Conservation (phyloP, 2,329 filamentous ascomycete species). For the Capronia coronata region DNA sequence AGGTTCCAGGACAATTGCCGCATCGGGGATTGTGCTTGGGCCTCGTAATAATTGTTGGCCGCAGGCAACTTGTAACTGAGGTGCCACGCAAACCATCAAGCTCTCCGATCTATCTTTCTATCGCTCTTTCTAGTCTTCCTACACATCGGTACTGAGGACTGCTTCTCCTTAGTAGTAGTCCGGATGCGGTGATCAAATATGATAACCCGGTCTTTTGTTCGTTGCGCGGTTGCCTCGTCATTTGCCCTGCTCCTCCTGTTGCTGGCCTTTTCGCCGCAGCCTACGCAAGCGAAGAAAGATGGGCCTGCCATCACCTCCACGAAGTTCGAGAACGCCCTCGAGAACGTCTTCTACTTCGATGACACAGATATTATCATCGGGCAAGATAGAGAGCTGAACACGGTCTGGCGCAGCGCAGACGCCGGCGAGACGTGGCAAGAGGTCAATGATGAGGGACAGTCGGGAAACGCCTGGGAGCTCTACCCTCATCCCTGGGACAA, state of each 20-base stretch:
- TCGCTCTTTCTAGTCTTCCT: conserved; percentile 8
- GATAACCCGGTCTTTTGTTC: conserved; percentile 23
- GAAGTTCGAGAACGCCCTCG: conserved; percentile 60
- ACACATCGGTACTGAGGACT: neutral
- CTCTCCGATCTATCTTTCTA: conserved; percentile 9
- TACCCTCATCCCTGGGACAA: conserved; percentile 72
- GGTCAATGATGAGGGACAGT: conserved; percentile 55
- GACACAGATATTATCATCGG: conserved; percentile 77
- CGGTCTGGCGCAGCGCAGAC: conserved; percentile 71
- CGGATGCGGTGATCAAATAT: conserved; percentile 25
- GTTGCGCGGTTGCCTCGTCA: conserved; percentile 18
- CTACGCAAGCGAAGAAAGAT: conserved; percentile 49
- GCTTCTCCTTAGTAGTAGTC: neutral
- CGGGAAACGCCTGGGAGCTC: conserved; percentile 57
- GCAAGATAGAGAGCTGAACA: conserved; percentile 57
- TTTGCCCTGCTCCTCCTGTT: conserved; percentile 19
- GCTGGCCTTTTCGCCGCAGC: conserved; percentile 14
- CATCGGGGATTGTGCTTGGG: neutral
- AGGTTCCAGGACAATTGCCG: neutral
- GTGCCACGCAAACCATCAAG: conserved; percentile 14
- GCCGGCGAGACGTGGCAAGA: conserved; percentile 70
- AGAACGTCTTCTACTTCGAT: conserved; percentile 79
- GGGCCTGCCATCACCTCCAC: conserved; percentile 60
- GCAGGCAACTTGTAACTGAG: conserved; percentile 11
- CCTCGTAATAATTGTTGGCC: conserved; percentile 9